A percentile compares a stretch with the other conserved stretches of the same genome.
These are phyloP conservation scores for Yamadazyma laniorum DNA, from an alignment of 805 yeast genomes.

Conservation along the genomic window DNA sequence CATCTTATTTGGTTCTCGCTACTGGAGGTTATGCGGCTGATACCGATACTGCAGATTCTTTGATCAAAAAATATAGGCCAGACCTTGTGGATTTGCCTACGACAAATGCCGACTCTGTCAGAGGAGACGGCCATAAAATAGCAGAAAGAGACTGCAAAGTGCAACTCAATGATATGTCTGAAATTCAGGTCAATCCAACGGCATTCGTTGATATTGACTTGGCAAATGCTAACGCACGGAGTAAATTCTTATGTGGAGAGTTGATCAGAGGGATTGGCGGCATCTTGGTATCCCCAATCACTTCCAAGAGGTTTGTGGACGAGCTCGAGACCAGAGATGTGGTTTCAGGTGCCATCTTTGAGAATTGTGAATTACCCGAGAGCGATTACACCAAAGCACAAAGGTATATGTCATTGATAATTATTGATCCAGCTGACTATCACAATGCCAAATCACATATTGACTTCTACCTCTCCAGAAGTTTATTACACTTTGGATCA, in stretches of 20 bases:
- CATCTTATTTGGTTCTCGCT: constrained; percentile 45
- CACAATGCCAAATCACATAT: constrained; percentile 46
- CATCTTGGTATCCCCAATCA: constrained; percentile 42
- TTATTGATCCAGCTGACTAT: constrained; percentile 45
- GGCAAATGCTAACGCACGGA: constrained; percentile 20
- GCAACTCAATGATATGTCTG: constrained; percentile 53
- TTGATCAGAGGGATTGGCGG: constrained; percentile 61
- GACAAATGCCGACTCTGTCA: constrained; percentile 54
- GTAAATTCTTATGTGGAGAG: constrained; percentile 55
- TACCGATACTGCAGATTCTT: constrained; percentile 30
- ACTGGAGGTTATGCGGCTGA: constrained; percentile 60
- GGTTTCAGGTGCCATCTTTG: constrained; percentile 45
- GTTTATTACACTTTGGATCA: constrained; percentile 25
- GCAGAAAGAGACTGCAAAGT: constrained; percentile 46
- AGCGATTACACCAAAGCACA: constrained; percentile 10
- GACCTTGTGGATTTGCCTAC: constrained; percentile 48
- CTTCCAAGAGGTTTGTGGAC: constrained; percentile 52
- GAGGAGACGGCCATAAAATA: constrained; percentile 59
- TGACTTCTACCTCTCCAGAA: constrained; percentile 44
- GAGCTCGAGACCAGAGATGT: constrained; percentile 54
- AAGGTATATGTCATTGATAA: constrained; percentile 21
- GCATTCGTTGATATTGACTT: constrained; percentile 53
- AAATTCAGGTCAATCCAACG: constrained; percentile 62
- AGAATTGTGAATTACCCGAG: constrained; percentile 19
- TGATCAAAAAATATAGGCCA: constrained; percentile 45